phyloP scores from a whole-genome alignment of 1,139 yeast genomes.

The Blastobotrys aristatus region DNA sequence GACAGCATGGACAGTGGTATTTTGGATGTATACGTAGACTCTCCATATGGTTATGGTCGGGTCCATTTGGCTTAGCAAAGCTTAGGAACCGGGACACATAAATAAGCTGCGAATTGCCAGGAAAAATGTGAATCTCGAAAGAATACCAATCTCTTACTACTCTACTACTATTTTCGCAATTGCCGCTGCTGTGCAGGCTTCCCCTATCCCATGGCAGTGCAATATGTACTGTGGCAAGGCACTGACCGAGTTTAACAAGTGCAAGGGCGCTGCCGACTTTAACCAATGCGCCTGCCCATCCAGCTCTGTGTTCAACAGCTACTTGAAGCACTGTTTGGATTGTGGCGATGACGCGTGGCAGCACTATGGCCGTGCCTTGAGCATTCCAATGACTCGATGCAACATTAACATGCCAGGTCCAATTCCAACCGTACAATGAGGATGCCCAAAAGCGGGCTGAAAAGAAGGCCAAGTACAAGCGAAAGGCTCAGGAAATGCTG shows the following conservation, averaged over 20 bases:
- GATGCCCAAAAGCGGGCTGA: background rate
- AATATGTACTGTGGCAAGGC: constrained; percentile 8
- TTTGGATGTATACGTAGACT: too few relatives aligned
- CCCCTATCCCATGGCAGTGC: constrained; percentile 8
- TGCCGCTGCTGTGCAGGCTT: constrained; percentile 1
- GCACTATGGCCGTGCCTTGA: background rate
- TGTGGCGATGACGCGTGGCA: constrained; percentile 2
- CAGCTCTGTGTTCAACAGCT: background rate
- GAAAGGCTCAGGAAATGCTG: background rate
- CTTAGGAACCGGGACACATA: too few relatives aligned
- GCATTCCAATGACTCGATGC: constrained; percentile 1
- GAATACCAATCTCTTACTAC: too few relatives aligned
- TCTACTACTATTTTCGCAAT: too few relatives aligned
- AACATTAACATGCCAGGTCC: background rate
- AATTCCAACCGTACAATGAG: background rate
- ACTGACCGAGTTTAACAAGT: too few relatives aligned
- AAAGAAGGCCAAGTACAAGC: too few relatives aligned
- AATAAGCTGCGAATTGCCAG: too few relatives aligned
- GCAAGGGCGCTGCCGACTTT: background rate
- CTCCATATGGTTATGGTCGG: too few relatives aligned
- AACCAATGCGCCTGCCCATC: background rate
- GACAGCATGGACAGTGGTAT: too few relatives aligned
- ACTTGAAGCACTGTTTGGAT: background rate
- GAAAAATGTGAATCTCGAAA: too few relatives aligned
- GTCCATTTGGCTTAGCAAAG: too few relatives aligned